Percentiles rank a stretch among this genome's conserved stretches.
These are phyloP conservation scores for Vigna radiata DNA, from an alignment of 306 rosid species.

Conservation along the genomic window DNA sequence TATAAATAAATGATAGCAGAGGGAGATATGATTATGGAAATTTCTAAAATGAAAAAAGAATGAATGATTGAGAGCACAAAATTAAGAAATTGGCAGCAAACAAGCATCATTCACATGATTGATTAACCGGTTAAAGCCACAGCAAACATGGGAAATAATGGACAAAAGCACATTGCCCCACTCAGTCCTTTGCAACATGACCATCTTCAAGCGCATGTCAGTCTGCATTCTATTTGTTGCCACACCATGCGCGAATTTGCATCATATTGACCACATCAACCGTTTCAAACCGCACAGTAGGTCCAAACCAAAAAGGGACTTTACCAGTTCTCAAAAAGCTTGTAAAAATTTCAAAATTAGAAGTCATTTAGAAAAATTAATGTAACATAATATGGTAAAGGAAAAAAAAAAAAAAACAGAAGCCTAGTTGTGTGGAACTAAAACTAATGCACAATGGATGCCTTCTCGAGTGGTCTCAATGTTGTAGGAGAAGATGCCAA, in stretches of 20 bases:
- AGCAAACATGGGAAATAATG: constrained; percentile 42
- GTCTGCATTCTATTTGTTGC: constrained; percentile 52
- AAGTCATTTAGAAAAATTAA: constrained; percentile 45
- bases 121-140: constrained; percentile 44
- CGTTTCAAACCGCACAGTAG: constrained; percentile 37
- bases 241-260: constrained; percentile 34
- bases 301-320: not conserved
- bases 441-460: constrained; percentile 57
- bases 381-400: constrained; percentile 23
- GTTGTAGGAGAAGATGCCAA: constrained; percentile 78
- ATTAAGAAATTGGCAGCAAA: constrained; percentile 31
- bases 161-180: constrained; percentile 53
- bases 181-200: constrained; percentile 39
- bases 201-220: constrained; percentile 46
- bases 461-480: constrained; percentile 52
- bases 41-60: constrained; percentile 21
- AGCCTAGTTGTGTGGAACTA: constrained; percentile 46
- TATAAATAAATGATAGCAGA: constrained; percentile 3
- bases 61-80: constrained; percentile 32
- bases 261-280: constrained; percentile 47
- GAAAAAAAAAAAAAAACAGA: constrained; percentile 43
- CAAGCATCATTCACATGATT: constrained; percentile 51
- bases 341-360: constrained; percentile 35
- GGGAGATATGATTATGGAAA: constrained; percentile 42
- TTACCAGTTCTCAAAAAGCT: constrained; percentile 8